These are phyloP conservation scores for Trichoderma atrobrunneum DNA, from an alignment of 2,329 filamentous ascomycete genomes.

Conservation along the genomic window DNA sequence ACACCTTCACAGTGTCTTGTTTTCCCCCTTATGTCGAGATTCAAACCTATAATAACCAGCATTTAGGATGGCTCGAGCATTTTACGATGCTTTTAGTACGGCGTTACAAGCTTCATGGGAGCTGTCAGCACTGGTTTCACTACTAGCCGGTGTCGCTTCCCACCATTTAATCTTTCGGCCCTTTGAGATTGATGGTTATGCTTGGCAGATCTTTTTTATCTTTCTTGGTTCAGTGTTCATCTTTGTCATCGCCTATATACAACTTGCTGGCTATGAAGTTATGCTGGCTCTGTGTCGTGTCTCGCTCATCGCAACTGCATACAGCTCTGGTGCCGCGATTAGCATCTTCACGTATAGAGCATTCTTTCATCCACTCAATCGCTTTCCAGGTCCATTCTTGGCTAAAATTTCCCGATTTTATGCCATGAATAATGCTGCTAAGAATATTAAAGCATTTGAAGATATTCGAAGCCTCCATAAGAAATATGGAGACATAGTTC, in stretches of 20 bases:
- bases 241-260: neutral
- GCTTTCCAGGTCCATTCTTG: slow-evolving; percentile 29
- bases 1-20: too few relatives aligned
- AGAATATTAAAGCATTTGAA: slow-evolving; percentile 7
- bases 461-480: slow-evolving; percentile 26
- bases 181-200: slow-evolving; percentile 7
- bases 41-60: neutral
- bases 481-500: slow-evolving; percentile 1
- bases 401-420: slow-evolving; percentile 18
- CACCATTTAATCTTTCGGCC: slow-evolving; percentile 2
- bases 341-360: slow-evolving; percentile 26
- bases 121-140: neutral
- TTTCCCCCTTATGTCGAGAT: neutral
- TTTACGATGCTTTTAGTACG: neutral
- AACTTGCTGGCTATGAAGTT: neutral
- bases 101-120: neutral
- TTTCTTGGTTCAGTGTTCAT: neutral
- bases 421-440: neutral
- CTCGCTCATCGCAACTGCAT: neutral
- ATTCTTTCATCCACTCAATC: slow-evolving; percentile 28
- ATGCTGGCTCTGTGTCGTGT: neutral
- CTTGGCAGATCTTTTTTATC: neutral
- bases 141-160: neutral
- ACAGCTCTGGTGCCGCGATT: slow-evolving; percentile 17
- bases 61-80: neutral